Evolutionary conservation across 176 grass and related monocot genomes (phyloP).

Genomic region (Avena insularis): DNA sequence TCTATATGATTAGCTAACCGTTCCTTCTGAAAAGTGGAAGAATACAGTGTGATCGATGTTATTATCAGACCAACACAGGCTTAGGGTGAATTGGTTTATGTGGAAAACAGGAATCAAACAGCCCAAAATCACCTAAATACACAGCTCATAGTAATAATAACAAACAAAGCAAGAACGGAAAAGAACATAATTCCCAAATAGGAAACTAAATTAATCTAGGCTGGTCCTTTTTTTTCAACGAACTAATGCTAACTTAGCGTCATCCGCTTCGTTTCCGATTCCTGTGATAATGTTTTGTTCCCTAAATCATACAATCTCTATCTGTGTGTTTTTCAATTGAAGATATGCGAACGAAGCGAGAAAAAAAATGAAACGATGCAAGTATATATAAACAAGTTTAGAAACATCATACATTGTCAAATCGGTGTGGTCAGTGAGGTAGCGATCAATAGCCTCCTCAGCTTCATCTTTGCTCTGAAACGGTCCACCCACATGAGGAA

Average conservation of each 20-base stretch:
- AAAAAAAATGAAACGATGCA: neutral
- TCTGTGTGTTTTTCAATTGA: neutral
- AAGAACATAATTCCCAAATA: neutral
- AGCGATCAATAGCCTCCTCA: neutral
- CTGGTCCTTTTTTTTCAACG: neutral
- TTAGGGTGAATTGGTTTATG: neutral
- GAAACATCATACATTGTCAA: conserved; percentile 4
- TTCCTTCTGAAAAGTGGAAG: neutral
- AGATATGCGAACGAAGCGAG: neutral
- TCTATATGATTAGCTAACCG: neutral
- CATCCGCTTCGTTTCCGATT: neutral
- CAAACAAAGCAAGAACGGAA: neutral
- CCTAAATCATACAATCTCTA: neutral
- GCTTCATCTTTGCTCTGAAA: conserved; percentile 1
- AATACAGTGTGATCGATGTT: neutral
- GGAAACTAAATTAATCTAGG: neutral
- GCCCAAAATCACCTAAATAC: neutral
- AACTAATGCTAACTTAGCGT: neutral
- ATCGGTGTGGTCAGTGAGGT: neutral
- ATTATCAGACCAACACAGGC: neutral
- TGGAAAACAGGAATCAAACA: neutral
- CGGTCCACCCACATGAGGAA: conserved; percentile 1
- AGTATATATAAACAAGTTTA: neutral
- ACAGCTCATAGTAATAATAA: neutral
- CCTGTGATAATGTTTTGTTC: neutral